A percentile compares a stretch with the other conserved stretches of the same genome.
phyloP scores from a whole-genome alignment of 2,329 filamentous ascomycete genomes.

The Fusarium odoratissimum region DNA sequence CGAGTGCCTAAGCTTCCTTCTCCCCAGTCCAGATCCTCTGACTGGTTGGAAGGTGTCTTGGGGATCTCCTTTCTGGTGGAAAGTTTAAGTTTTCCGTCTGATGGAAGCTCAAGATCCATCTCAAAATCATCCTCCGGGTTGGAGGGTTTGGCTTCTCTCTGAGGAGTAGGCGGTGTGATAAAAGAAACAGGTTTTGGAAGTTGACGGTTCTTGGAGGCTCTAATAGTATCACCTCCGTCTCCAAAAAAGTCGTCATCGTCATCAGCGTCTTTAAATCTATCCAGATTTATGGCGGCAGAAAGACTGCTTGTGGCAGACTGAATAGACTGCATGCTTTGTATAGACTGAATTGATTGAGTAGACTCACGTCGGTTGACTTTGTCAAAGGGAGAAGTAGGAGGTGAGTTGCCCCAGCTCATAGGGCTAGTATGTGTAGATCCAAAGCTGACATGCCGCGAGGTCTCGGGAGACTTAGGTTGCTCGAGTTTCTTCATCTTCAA shows the following conservation, averaged over 20 bases:
- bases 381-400: conserved; percentile 29
- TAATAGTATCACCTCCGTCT: conserved; percentile 74
- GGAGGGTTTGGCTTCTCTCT: conserved; percentile 53
- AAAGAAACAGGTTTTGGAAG: conserved; percentile 63
- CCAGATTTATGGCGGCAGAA: conserved; percentile 66
- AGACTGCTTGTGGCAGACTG: conserved; percentile 51
- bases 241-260: conserved; percentile 73
- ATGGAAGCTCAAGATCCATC: conserved; percentile 77
- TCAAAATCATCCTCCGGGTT: conserved; percentile 75
- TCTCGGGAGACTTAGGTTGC: conserved; percentile 72
- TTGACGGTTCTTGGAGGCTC: conserved; percentile 70
- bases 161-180: conserved; percentile 67
- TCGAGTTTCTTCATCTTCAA: conserved; percentile 75
- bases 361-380: conserved; percentile 49
- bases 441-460: conserved; percentile 73
- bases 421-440: conserved; percentile 63
- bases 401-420: conserved; percentile 52
- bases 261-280: conserved; percentile 73
- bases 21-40: conserved; percentile 90
- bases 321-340: conserved; percentile 30
- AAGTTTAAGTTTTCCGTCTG: conserved; percentile 73
- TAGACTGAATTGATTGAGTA: conserved; percentile 22
- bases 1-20: conserved; percentile 93
- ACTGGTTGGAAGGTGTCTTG: conserved; percentile 68
- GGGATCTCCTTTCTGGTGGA: conserved; percentile 71